Evolutionary conservation across 2,329 filamentous ascomycete species (phyloP).

Genomic region (Fusarium redolens): DNA sequence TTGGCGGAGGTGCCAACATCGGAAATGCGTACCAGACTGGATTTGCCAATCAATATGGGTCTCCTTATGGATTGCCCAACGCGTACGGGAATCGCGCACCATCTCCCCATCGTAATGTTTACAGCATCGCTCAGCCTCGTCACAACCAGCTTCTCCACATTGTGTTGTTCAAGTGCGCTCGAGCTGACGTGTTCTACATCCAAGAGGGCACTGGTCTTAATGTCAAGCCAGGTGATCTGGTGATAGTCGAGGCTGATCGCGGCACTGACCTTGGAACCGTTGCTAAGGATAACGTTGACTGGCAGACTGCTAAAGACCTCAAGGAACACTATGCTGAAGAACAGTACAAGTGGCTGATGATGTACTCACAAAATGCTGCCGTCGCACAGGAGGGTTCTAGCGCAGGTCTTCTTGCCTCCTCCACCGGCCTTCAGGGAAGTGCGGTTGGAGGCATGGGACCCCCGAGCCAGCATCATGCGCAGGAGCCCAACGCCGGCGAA

Average conservation of each 20-base stretch:
- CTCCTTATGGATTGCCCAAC: conserved; percentile 59
- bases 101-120: conserved; percentile 72
- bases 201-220: conserved; percentile 94
- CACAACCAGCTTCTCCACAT: conserved; percentile 83
- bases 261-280: conserved; percentile 96
- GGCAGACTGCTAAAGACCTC: conserved; percentile 86
- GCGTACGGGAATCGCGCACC: conserved; percentile 63
- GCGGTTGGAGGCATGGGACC: conserved; percentile 84
- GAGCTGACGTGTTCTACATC: conserved; percentile 96
- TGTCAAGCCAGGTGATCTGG: conserved; percentile 90
- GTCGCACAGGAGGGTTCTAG: conserved; percentile 70
- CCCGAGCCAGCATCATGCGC: conserved; percentile 76
- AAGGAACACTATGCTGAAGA: conserved; percentile 95
- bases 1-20: conserved; percentile 41
- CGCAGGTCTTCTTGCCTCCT: conserved; percentile 71
- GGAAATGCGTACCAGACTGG: conserved; percentile 44
- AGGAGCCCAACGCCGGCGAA: conserved; percentile 77
- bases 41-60: conserved; percentile 56
- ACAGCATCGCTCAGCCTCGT: conserved; percentile 69
- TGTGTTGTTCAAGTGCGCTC: conserved; percentile 95
- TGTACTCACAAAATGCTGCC: conserved; percentile 88
- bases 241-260: conserved; percentile 97
- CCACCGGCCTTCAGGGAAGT: conserved; percentile 73
- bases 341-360: conserved; percentile 98
- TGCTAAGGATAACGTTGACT: conserved; percentile 86